Evolutionary conservation across 73 alveolate species (phyloP).

Genomic region (Tetrahymena elliotti): DNA sequence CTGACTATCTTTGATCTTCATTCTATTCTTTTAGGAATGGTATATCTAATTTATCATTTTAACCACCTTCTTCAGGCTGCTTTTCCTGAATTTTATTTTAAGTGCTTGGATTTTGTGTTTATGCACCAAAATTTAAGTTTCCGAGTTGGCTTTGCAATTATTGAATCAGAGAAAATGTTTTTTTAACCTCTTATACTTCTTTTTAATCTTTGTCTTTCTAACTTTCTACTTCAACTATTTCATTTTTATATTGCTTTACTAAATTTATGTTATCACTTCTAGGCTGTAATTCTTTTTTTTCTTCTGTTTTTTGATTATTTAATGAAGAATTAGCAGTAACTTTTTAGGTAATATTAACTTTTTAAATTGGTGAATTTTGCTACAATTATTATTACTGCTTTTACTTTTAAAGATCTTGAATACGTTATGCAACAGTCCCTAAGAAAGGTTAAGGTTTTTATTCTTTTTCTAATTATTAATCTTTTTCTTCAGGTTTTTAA

Average conservation of each 20-base stretch:
- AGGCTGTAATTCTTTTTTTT: background rate
- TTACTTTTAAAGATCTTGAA: background rate
- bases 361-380: background rate
- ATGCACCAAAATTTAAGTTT: background rate
- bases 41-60: background rate
- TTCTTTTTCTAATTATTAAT: background rate
- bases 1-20: background rate
- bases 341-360: background rate
- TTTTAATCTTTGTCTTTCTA: background rate
- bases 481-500: background rate
- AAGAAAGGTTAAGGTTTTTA: background rate
- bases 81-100: too few relatives aligned
- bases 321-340: background rate
- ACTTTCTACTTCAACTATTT: background rate
- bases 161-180: background rate
- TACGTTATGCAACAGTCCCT: background rate
- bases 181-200: background rate
- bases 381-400: background rate
- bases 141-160: background rate
- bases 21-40: background rate
- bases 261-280: too few relatives aligned
- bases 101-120: background rate
- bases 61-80: background rate
- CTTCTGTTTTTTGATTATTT: background rate
- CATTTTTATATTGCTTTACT: background rate